These are phyloP conservation scores for Porpolomopsis calyptriformis DNA, from an alignment of 768 basidiomycete genomes.

Conservation along the genomic window DNA sequence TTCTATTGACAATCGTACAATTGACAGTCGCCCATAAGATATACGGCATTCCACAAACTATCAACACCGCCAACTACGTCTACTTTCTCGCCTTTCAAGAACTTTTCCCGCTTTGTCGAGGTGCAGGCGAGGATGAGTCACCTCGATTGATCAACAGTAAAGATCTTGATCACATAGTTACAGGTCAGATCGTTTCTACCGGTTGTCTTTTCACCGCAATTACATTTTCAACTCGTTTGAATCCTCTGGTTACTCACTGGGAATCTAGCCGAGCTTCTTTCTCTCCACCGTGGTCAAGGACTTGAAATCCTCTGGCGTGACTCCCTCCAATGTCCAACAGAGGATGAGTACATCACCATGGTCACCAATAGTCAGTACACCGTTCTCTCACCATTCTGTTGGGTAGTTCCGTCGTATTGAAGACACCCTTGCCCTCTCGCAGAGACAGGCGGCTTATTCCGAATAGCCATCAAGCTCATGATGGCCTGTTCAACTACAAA, in stretches of 20 bases:
- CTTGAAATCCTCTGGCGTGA: constrained; percentile 94
- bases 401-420: no score
- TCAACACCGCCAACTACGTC: constrained; percentile 95
- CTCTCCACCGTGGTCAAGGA: constrained; percentile 92
- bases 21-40: constrained; percentile 84
- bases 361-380: constrained; percentile 76
- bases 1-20: background rate
- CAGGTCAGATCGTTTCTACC: constrained; percentile 49
- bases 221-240: no score
- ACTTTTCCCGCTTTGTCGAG: constrained; percentile 46
- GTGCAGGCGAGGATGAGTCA: constrained; percentile 16
- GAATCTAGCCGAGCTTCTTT: constrained; percentile 61
- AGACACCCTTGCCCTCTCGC: background rate
- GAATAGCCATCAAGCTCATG: constrained; percentile 92
- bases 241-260: no score
- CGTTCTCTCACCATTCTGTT: constrained; percentile 1
- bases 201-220: no score
- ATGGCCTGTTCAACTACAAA: constrained; percentile 77
- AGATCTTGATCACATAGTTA: constrained; percentile 64
- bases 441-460: constrained; percentile 93
- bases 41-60: constrained; percentile 92
- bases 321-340: constrained; percentile 79
- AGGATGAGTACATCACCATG: constrained; percentile 92
- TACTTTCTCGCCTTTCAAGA: constrained; percentile 92
- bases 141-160: constrained; percentile 18